Evolutionary conservation across 768 basidiomycete species (phyloP).

Genomic region (Tephrocybe sp.): DNA sequence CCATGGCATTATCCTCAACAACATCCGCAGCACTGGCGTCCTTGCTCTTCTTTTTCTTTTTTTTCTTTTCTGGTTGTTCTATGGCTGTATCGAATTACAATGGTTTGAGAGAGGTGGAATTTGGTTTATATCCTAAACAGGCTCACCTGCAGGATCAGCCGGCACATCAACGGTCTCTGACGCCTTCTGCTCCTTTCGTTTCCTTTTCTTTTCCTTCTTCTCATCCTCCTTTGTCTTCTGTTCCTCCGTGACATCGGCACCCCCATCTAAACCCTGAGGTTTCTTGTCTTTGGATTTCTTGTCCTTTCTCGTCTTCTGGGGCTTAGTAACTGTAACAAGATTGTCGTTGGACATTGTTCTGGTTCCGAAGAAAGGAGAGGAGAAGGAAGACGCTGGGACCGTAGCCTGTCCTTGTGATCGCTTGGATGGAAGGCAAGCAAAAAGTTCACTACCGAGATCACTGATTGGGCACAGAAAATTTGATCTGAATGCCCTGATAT

Average conservation of each 20-base stretch:
- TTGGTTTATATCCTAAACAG: background rate
- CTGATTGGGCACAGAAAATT: conserved; percentile 11
- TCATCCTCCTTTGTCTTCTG: conserved; percentile 22
- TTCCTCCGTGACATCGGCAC: conserved; percentile 14
- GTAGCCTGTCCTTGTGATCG: too few relatives aligned
- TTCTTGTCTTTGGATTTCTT: conserved; percentile 23
- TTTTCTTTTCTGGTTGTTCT: conserved; percentile 16
- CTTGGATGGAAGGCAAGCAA: too few relatives aligned
- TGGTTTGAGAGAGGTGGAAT: background rate
- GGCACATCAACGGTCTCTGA: conserved; percentile 10
- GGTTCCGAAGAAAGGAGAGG: background rate
- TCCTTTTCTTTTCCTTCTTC: conserved; percentile 24
- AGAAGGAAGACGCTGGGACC: background rate
- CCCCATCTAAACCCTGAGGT: background rate
- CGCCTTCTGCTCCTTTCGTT: conserved; percentile 20
- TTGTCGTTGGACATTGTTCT: conserved; percentile 28
- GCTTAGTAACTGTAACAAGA: conserved; percentile 10
- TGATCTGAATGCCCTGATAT: conserved; percentile 10
- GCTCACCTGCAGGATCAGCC: conserved; percentile 22
- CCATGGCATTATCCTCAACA: conserved; percentile 19
- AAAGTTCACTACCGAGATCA: background rate
- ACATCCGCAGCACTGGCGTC: conserved; percentile 5
- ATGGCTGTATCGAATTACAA: background rate
- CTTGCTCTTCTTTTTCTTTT: conserved; percentile 30
- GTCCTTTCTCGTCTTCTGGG: conserved; percentile 25